A percentile compares a stretch with the other conserved stretches of the same genome.
Evolutionary conservation across 768 basidiomycete species (phyloP).

Genomic region (Lactarius tabidus): DNA sequence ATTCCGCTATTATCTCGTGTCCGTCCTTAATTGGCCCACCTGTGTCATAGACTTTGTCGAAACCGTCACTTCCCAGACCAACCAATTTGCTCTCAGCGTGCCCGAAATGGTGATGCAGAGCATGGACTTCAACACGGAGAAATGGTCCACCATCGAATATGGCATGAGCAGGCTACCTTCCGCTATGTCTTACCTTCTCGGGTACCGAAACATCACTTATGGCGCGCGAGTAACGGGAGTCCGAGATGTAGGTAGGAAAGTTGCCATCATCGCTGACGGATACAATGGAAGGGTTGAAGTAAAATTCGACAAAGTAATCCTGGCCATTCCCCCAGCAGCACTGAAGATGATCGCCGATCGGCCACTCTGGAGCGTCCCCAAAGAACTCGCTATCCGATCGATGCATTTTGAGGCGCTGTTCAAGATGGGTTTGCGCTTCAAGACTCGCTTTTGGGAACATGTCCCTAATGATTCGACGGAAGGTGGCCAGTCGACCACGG

Average conservation of each 20-base stretch:
- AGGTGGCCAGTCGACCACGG: conserved; percentile 26
- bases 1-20: conserved; percentile 26
- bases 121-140: conserved; percentile 27
- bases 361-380: conserved; percentile 22
- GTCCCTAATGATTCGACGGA: not conserved
- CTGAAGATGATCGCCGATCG: conserved; percentile 29
- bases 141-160: conserved; percentile 25
- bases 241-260: conserved; percentile 13
- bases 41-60: conserved; percentile 28
- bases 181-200: conserved; percentile 26
- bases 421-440: conserved; percentile 28
- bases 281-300: conserved; percentile 4
- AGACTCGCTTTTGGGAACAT: conserved; percentile 27
- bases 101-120: conserved; percentile 29
- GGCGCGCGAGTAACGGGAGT: conserved; percentile 5
- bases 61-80: conserved; percentile 28
- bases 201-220: conserved; percentile 26
- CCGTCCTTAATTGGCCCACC: conserved; percentile 18
- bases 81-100: conserved; percentile 29
- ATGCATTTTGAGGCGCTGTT: conserved; percentile 29
- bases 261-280: conserved; percentile 13
- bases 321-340: conserved; percentile 29
- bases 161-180: conserved; percentile 28
- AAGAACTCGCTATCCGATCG: conserved; percentile 28
- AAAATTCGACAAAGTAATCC: conserved; percentile 26